Conservation (phyloP, 257 asterid species). For the Capsicum baccatum region DNA sequence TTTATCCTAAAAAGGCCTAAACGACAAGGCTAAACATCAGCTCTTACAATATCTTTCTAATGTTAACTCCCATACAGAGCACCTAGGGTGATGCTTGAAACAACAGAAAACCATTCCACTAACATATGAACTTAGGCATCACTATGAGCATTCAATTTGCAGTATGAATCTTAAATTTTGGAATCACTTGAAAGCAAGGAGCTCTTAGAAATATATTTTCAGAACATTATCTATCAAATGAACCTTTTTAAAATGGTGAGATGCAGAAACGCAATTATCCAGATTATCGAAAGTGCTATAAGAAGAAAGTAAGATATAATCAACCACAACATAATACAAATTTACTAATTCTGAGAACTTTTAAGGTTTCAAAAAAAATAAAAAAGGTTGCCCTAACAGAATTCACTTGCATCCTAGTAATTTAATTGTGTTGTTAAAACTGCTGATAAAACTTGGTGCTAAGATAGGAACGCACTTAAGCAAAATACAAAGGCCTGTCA, state of each 20-base stretch:
- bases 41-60: neutral
- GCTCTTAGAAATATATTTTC: neutral
- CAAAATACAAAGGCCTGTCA: conserved; percentile 70
- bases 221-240: neutral
- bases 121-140: neutral
- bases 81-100: neutral
- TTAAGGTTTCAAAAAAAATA: neutral
- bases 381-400: conserved; percentile 9
- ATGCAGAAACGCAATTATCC: neutral
- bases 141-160: neutral
- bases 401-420: conserved; percentile 29
- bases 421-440: conserved; percentile 38
- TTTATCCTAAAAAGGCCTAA: neutral
- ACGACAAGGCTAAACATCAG: neutral
- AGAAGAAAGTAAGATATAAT: neutral
- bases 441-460: conserved; percentile 32
- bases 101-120: neutral
- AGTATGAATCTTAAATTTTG: neutral
- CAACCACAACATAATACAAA: neutral
- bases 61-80: neutral
- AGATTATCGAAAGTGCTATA: neutral
- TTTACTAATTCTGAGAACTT: neutral
- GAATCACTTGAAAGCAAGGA: neutral
- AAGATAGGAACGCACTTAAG: conserved; percentile 43
- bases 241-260: conserved; percentile 7